A percentile compares a stretch with the other conserved stretches of the same genome.
Conservation (phyloP, 164 flowering plant species). For the Tetrastigma voinierianum region DNA sequence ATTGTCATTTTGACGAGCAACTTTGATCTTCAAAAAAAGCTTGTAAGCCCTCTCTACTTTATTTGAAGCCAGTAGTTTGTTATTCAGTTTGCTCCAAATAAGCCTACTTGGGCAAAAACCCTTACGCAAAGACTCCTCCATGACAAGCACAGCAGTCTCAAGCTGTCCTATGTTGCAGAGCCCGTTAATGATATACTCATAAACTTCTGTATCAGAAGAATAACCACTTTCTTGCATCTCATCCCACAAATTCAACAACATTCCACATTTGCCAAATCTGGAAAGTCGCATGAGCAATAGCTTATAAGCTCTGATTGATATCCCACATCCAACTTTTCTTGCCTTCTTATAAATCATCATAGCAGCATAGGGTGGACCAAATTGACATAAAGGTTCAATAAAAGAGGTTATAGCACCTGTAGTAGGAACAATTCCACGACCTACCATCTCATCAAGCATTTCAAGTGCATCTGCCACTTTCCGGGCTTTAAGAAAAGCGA, state of each 20-base stretch:
- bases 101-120: conserved; percentile 83
- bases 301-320: conserved; percentile 76
- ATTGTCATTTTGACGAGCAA: conserved; percentile 66
- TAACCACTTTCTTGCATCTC: conserved; percentile 83
- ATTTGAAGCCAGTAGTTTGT: conserved; percentile 63
- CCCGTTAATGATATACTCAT: conserved; percentile 69
- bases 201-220: conserved; percentile 67
- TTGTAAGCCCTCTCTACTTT: conserved; percentile 70
- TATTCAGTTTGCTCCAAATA: conserved; percentile 66
- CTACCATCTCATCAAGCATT: conserved; percentile 78
- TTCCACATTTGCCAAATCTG: conserved; percentile 91
- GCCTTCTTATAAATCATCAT: conserved; percentile 73
- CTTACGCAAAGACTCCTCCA: conserved; percentile 71
- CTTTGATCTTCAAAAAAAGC: conserved; percentile 66
- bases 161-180: conserved; percentile 88
- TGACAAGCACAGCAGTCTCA: conserved; percentile 73
- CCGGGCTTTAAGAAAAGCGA: conserved; percentile 49
- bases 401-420: conserved; percentile 67
- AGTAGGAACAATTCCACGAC: conserved; percentile 53
- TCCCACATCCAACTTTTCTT: conserved; percentile 56
- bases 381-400: conserved; percentile 68
- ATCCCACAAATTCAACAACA: conserved; percentile 64
- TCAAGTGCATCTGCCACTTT: conserved; percentile 92
- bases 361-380: conserved; percentile 96
- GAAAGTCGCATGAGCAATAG: conserved; percentile 73